These are phyloP conservation scores for Berberis vulgaris DNA, from an alignment of 164 flowering plant species.

Conservation along the genomic window DNA sequence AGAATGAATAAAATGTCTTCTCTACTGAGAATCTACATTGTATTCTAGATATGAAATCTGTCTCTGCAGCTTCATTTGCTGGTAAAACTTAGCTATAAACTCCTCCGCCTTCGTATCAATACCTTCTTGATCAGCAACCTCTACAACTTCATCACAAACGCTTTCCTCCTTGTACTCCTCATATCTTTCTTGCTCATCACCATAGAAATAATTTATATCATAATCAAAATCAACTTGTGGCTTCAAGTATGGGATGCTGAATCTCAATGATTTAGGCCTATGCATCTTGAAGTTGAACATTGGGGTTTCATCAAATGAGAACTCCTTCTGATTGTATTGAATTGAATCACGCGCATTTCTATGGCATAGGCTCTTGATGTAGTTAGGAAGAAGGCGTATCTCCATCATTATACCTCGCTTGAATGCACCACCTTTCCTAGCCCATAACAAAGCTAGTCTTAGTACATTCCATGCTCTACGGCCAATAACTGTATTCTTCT, in stretches of 20 bases:
- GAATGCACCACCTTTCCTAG: slow-evolving; percentile 63
- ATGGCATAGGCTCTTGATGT: slow-evolving; percentile 30
- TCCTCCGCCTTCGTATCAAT: slow-evolving; percentile 68
- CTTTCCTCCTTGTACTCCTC: slow-evolving; percentile 8
- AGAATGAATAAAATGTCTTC: not conserved
- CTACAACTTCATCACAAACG: not conserved
- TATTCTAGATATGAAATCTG: slow-evolving; percentile 22
- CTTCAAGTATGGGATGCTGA: slow-evolving; percentile 51
- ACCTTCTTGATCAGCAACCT: slow-evolving; percentile 19
- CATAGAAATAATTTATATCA: slow-evolving; percentile 3
- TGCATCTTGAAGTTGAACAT: slow-evolving; percentile 49
- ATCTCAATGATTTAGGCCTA: slow-evolving; percentile 48
- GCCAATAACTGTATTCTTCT: slow-evolving; percentile 19
- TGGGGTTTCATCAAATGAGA: slow-evolving; percentile 82
- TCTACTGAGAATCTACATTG: not conserved
- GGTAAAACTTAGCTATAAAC: slow-evolving; percentile 67
- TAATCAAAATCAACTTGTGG: slow-evolving; percentile 41
- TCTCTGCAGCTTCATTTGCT: slow-evolving; percentile 66
- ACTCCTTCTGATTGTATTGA: slow-evolving; percentile 53
- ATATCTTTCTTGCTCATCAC: slow-evolving; percentile 8
- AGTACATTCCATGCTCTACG: slow-evolving; percentile 62
- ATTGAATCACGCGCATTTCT: slow-evolving; percentile 12
- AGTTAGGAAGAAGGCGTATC: slow-evolving; percentile 35
- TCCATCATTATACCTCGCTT: slow-evolving; percentile 42
- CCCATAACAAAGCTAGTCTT: slow-evolving; percentile 62